Evolutionary conservation across 192 early-diverging fungal genomes (phyloP).

Genomic region (Coemansia sp.): DNA sequence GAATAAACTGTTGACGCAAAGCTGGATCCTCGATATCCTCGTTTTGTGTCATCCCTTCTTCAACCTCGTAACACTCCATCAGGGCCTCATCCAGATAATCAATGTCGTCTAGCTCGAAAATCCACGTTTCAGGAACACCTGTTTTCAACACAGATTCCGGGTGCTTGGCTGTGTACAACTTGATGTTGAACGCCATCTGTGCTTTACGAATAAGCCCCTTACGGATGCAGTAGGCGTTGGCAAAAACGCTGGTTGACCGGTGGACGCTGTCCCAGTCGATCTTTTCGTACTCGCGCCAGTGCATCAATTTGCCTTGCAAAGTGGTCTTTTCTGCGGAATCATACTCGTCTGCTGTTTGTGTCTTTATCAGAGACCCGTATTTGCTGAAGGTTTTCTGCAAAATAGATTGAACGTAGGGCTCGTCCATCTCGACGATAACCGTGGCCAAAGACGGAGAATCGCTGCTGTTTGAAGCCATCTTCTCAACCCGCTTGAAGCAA

Average conservation of each 20-base stretch:
- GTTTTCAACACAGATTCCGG: slow-evolving; percentile 55
- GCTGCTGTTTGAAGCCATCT: not conserved
- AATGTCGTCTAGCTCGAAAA: slow-evolving; percentile 64
- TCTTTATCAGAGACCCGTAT: slow-evolving; percentile 16
- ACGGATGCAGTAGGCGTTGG: slow-evolving; percentile 66
- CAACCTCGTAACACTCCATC: slow-evolving; percentile 69
- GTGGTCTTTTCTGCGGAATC: not conserved
- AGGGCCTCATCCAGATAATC: slow-evolving; percentile 71
- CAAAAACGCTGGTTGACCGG: slow-evolving; percentile 31
- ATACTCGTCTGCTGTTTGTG: not conserved
- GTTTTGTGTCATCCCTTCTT: slow-evolving; percentile 57
- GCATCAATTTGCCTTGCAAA: slow-evolving; percentile 24
- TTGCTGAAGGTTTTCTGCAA: slow-evolving; percentile 24
- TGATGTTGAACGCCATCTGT: slow-evolving; percentile 66
- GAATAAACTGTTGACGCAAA: slow-evolving; percentile 57
- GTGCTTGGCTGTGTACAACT: slow-evolving; percentile 60
- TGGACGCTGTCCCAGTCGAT: slow-evolving; percentile 61
- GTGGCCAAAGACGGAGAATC: slow-evolving; percentile 10
- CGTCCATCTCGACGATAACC: slow-evolving; percentile 53
- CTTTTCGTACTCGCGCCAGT: slow-evolving; percentile 70
- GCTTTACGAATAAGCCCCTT: slow-evolving; percentile 71
- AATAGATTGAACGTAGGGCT: slow-evolving; percentile 56
- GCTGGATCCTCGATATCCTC: slow-evolving; percentile 30
- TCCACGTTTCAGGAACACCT: slow-evolving; percentile 65
- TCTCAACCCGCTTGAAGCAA: not conserved